A percentile compares a stretch with the other conserved stretches of the same genome.
Evolutionary conservation across 176 grass and related monocot genomes (phyloP).

Genomic region (Aegilops longissima): DNA sequence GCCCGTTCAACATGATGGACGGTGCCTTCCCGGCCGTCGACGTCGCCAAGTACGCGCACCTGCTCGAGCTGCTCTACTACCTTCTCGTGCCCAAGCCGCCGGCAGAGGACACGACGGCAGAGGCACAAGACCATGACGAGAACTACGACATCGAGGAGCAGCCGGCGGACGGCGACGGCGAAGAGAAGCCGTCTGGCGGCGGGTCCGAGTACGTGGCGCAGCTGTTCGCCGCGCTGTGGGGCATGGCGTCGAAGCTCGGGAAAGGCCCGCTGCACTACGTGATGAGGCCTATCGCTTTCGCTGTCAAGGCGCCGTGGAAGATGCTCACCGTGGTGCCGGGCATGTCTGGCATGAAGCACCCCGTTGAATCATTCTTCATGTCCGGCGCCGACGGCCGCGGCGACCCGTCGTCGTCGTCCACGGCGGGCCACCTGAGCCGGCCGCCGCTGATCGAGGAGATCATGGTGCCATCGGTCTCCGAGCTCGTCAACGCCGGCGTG

Average conservation of each 20-base stretch:
- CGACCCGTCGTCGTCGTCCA: slow-evolving; percentile 18
- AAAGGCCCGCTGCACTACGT: slow-evolving; percentile 46
- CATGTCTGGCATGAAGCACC: slow-evolving; percentile 55
- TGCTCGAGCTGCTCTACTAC: slow-evolving; percentile 74
- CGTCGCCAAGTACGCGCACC: slow-evolving; percentile 49
- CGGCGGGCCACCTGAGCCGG: slow-evolving; percentile 21
- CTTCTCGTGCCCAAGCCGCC: slow-evolving; percentile 53
- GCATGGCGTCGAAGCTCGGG: slow-evolving; percentile 42
- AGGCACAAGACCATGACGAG: slow-evolving; percentile 22
- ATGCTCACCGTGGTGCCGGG: slow-evolving; percentile 68
- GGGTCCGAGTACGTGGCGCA: slow-evolving; percentile 46
- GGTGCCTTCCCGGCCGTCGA: slow-evolving; percentile 56
- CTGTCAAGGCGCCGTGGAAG: slow-evolving; percentile 79
- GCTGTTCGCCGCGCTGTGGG: slow-evolving; percentile 48
- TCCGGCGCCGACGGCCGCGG: slow-evolving; percentile 27
- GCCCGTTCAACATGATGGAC: slow-evolving; percentile 66
- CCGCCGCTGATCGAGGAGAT: slow-evolving; percentile 85
- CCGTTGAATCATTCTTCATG: slow-evolving; percentile 48
- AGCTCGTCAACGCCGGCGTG: slow-evolving; percentile 57
- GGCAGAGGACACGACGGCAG: background rate
- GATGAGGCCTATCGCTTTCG: slow-evolving; percentile 51
- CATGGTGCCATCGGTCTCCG: slow-evolving; percentile 77
- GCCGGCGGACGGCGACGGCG: background rate
- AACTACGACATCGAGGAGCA: slow-evolving; percentile 57
- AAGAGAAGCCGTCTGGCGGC: background rate